A percentile compares a stretch with the other conserved stretches of the same genome.
phyloP scores from a whole-genome alignment of 1,284 basidiomycete species.

The Heterobasidion parviporum region DNA sequence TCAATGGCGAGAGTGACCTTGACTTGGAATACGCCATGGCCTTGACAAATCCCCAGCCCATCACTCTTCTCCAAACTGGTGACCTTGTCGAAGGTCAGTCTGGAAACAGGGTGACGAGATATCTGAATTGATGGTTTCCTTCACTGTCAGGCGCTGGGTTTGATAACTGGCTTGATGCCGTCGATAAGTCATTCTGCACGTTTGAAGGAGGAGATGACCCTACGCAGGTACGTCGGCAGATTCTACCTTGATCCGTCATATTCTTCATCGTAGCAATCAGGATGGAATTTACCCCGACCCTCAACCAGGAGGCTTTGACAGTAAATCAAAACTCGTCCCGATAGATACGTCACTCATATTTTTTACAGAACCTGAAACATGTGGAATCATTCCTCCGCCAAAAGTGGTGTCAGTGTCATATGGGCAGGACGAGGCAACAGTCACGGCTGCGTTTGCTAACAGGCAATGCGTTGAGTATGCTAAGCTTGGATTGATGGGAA shows the following conservation, averaged over 20 bases:
- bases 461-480: conserved; percentile 36
- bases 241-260: background rate
- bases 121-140: background rate
- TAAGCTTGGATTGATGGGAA: conserved; percentile 26
- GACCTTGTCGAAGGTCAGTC: conserved; percentile 31
- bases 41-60: conserved; percentile 31
- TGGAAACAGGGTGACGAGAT: background rate
- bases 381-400: conserved; percentile 29
- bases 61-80: conserved; percentile 41
- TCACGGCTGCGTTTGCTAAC: conserved; percentile 27
- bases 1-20: conserved; percentile 48
- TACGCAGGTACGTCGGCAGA: conserved; percentile 16
- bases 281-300: conserved; percentile 49
- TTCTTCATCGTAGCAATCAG: conserved; percentile 12
- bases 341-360: background rate
- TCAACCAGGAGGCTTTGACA: conserved; percentile 35
- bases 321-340: conserved; percentile 4
- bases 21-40: conserved; percentile 45
- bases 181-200: conserved; percentile 46
- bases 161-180: conserved; percentile 36
- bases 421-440: conserved; percentile 25
- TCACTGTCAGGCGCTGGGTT: conserved; percentile 30
- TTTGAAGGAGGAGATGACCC: conserved; percentile 57
- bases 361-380: conserved; percentile 22
- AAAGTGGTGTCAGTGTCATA: conserved; percentile 34